Base-by-base conservation (phyloP, 2,329 filamentous ascomycete species). In the Clarireedia homoeocarpa region DNA sequence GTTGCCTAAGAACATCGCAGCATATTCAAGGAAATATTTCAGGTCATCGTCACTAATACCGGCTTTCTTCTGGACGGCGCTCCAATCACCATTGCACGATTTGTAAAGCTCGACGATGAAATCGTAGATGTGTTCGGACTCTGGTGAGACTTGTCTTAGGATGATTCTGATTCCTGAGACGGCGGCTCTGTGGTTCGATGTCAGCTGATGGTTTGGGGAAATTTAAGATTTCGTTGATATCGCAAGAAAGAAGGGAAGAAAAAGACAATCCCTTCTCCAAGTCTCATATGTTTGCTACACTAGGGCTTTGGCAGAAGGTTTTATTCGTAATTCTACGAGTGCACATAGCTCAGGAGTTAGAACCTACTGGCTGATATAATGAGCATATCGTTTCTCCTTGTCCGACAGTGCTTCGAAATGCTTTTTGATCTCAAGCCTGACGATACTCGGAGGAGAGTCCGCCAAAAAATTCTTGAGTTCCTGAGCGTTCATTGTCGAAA, bases 391-490 rank as follows among this genome's bases (percentile, higher is more conserved):
- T 76, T 92, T 91, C 75, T 95, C 83, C 69, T 87, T 77, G 66
- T 88, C 82, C 53, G 74, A 79, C 59, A 94, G 73, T 38, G 84
- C 83, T 55, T 92, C 87, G 66, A 97, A 99, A 73, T 97, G 92
- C 69, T 90, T 88, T 74, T 90, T 90, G 71, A 97, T 94, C 71
- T 90, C 86, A 50, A 99, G 82, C 48, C 86, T 84, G 58, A 96
- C 92, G 56, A 96, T 83, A 49, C 85, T 88, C 1, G 94, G 94
- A 47, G 94, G 94, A 61, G 86, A 85, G 72, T 99, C 94, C 48
- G 94, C 91, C 59, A 95, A 80, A 71, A 95, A 96, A 69, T 95
- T 87, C 71, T 77, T 76, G 60, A 85, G 75, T 61, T 85, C 82
- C 63, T 79, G 72, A 57, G 79, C 72, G 64, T 83, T 75, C 80